Evolutionary conservation across 257 asterid species (phyloP), one percentile per base, ranked within the genome.

Genomic region (Solanum clarkiae): DNA sequence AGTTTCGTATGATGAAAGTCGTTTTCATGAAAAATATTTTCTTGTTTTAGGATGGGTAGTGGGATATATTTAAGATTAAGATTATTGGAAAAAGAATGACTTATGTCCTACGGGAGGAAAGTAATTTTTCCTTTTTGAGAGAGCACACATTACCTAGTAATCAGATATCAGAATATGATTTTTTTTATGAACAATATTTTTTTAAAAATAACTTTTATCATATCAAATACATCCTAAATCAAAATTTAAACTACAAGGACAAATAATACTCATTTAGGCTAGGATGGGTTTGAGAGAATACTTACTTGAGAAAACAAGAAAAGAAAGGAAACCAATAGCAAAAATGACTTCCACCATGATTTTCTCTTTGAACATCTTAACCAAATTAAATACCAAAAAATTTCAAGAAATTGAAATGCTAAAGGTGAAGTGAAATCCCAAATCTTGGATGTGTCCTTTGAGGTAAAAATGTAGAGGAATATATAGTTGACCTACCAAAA

Each of bases 301-400:
- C 86, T 92, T 86, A 94, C 98, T 51, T 80, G 96, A 88, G 63
- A 85, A 84, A 54, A 81, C 65, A 24, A 93, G 80, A 80, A 93
- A 86, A 83, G 60, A 89, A 84, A 84, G 84, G 4, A 91, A 85
- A 65, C 84, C 45, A 32, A 92, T 10, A 57, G 86, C 83, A 12
- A 92, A 72, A 71, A 86, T 24, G 1, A 71, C 59, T 63, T 60
- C 84, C 47, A 49, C 81, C 40, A 57, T 63, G 16, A 40, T 59
- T 84, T 86, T 84, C 72, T 72, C 84, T 36, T 84, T 45, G 86
- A 51, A 44, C 91, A 89, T 88, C 18, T 62, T 77, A 77, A 51
- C 45, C 49, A 77, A 77, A 40, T 36, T 36, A 36, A 36, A 36
- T 36, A 14, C 44, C 49, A 26, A 77, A 0, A 26, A 77, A 11